phyloP scores from a whole-genome alignment of 2,329 filamentous ascomycete genomes.

The Fusarium gaditjirri region DNA sequence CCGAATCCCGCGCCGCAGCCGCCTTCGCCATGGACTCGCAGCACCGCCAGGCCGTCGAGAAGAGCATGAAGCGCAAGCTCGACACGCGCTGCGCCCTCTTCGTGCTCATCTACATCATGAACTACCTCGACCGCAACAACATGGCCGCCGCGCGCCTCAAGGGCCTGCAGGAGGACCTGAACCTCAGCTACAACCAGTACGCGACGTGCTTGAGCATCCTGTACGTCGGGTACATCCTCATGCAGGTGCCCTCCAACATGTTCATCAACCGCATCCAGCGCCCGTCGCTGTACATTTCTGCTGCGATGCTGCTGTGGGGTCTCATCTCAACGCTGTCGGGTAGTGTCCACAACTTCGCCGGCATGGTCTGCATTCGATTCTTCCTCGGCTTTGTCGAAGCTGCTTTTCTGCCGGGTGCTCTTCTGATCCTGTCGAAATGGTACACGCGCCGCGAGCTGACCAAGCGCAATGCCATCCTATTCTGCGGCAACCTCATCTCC shows the following conservation, averaged over 20 bases:
- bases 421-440: slow-evolving; percentile 73
- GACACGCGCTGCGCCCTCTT: slow-evolving; percentile 75
- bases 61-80: slow-evolving; percentile 74
- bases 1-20: slow-evolving; percentile 7
- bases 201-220: slow-evolving; percentile 72
- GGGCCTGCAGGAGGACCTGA: slow-evolving; percentile 70
- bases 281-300: slow-evolving; percentile 62
- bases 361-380: slow-evolving; percentile 67
- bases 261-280: slow-evolving; percentile 64
- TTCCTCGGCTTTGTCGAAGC: slow-evolving; percentile 72
- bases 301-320: slow-evolving; percentile 69
- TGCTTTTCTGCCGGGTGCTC: slow-evolving; percentile 71
- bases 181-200: slow-evolving; percentile 67
- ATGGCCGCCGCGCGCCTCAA: slow-evolving; percentile 74
- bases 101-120: slow-evolving; percentile 79
- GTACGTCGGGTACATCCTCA: slow-evolving; percentile 73
- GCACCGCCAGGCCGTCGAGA: slow-evolving; percentile 68
- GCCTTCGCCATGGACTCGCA: slow-evolving; percentile 52
- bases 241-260: slow-evolving; percentile 70
- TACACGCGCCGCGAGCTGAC: slow-evolving; percentile 71
- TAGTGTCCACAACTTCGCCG: slow-evolving; percentile 61
- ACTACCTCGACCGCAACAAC: slow-evolving; percentile 77
- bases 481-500: slow-evolving; percentile 69
- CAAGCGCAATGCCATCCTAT: slow-evolving; percentile 65
- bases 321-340: slow-evolving; percentile 68